phyloP scores from a whole-genome alignment of 352 stramenopile species.

The Phytophthora melonis region DNA sequence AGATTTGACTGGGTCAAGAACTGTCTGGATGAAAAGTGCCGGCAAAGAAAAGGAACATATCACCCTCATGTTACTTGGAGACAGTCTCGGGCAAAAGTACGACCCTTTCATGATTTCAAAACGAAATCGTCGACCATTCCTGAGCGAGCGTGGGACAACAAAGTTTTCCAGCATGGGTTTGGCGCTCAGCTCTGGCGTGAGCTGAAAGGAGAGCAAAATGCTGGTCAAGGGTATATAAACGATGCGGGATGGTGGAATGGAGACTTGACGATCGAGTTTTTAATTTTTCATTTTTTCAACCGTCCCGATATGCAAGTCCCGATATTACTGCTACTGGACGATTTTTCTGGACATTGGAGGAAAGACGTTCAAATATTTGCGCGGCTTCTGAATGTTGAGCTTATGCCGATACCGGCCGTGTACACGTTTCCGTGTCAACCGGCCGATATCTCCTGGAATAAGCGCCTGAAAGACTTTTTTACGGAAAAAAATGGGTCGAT shows the following conservation, averaged over 20 bases:
- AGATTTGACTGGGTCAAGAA: no score
- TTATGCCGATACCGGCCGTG: not conserved
- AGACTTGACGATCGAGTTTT: not conserved
- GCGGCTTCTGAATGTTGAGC: constrained; percentile 2
- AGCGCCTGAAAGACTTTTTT: no score
- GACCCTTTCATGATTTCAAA: not conserved
- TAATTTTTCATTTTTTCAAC: not conserved
- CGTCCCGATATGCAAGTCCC: not conserved
- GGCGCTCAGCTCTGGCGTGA: not conserved
- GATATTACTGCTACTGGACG: no score
- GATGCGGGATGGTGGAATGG: not conserved
- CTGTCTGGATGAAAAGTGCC: no score
- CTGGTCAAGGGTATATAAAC: not conserved
- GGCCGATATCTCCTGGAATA: no score
- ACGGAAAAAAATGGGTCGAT: no score
- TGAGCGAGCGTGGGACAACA: not conserved
- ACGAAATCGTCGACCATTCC: not conserved
- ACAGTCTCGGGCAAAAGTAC: not conserved
- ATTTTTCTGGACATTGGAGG: not conserved
- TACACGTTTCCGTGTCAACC: constrained; percentile 11
- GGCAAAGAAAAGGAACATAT: no score
- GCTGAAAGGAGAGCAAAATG: not conserved
- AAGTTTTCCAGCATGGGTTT: not conserved
- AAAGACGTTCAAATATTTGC: constrained; percentile 10
- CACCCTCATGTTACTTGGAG: no score